Evolutionary conservation across 1,284 basidiomycete genomes (phyloP).

Genomic region (Malassezia restricta): DNA sequence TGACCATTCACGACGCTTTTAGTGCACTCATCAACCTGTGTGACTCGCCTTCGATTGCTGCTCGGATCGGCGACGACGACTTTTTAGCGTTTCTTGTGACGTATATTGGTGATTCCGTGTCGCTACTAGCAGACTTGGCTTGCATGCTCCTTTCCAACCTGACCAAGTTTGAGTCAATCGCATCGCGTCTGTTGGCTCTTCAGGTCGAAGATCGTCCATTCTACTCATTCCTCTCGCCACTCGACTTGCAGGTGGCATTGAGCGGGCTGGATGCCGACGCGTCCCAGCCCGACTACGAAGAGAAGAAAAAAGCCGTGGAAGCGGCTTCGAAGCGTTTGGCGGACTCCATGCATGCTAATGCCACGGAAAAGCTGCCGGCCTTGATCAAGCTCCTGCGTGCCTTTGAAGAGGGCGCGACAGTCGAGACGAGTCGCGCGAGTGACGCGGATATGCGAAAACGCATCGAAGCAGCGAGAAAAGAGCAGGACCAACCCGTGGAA

Average conservation of each 20-base stretch:
- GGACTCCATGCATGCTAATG: slow-evolving; percentile 19
- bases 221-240: slow-evolving; percentile 33
- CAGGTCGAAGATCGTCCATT: slow-evolving; percentile 43
- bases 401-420: slow-evolving; percentile 43
- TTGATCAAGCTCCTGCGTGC: slow-evolving; percentile 37
- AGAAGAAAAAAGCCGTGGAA: slow-evolving; percentile 24
- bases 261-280: slow-evolving; percentile 39
- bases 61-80: slow-evolving; percentile 58
- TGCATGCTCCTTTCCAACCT: slow-evolving; percentile 94
- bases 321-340: slow-evolving; percentile 26
- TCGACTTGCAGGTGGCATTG: slow-evolving; percentile 28
- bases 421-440: slow-evolving; percentile 25
- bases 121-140: slow-evolving; percentile 81
- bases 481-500: slow-evolving; percentile 19
- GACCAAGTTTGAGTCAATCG: slow-evolving; percentile 63
- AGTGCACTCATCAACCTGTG: slow-evolving; percentile 86
- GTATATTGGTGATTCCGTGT: slow-evolving; percentile 77
- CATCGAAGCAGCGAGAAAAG: slow-evolving; percentile 17
- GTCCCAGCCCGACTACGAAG: slow-evolving; percentile 30
- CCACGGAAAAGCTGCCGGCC: slow-evolving; percentile 29
- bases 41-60: slow-evolving; percentile 62
- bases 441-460: slow-evolving; percentile 37
- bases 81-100: slow-evolving; percentile 77
- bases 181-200: slow-evolving; percentile 58
- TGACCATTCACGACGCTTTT: slow-evolving; percentile 87